phyloP scores from a whole-genome alignment of 305 asterid genomes.

The Fraxinus velutina region DNA sequence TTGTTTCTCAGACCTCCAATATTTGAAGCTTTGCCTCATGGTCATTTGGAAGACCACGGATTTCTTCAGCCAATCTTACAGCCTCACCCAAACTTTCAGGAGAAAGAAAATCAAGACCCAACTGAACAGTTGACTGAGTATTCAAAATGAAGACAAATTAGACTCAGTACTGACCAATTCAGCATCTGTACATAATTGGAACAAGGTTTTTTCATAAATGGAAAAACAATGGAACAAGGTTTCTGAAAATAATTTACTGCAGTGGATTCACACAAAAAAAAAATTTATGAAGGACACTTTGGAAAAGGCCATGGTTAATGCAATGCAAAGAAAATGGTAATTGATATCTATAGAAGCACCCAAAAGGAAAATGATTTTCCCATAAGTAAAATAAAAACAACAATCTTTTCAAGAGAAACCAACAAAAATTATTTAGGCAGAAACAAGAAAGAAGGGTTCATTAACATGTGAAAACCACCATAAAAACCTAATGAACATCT shows the following conservation, averaged over 20 bases:
- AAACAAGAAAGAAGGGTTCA: background rate
- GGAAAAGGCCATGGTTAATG: background rate
- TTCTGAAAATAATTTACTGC: background rate
- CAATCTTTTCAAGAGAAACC: background rate
- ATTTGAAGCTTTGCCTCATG: constrained; percentile 76
- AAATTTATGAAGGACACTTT: background rate
- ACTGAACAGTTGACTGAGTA: constrained; percentile 79
- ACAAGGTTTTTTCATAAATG: background rate
- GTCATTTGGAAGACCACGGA: constrained; percentile 87
- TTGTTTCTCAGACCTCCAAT: constrained; percentile 57
- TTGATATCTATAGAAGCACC: background rate
- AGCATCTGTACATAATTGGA: background rate
- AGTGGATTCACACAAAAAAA: background rate
- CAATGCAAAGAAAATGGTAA: background rate
- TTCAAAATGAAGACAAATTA: constrained; percentile 18
- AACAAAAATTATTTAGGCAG: background rate
- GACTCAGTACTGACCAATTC: constrained; percentile 10
- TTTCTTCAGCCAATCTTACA: constrained; percentile 68
- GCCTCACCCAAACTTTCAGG: constrained; percentile 89
- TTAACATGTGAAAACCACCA: background rate
- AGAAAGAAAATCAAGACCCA: constrained; percentile 95
- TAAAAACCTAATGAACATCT: background rate
- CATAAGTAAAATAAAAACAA: background rate
- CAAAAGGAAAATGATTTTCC: background rate
- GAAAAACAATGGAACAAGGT: background rate